Conservation (phyloP, 768 basidiomycete genomes). For the Crepidotus variabilis region DNA sequence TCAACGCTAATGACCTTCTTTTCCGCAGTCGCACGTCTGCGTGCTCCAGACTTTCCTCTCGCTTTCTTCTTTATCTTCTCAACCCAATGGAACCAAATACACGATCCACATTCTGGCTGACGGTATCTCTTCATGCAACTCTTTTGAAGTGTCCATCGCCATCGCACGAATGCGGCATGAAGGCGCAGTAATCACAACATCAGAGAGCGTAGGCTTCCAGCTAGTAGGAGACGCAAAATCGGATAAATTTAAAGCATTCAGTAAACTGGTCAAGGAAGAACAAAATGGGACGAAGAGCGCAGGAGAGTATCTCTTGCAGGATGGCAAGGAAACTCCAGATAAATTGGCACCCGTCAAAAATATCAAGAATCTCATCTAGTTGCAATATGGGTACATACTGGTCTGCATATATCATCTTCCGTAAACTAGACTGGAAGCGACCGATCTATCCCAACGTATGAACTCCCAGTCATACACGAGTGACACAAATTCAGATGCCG, state of each 20-base stretch:
- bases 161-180: constrained; percentile 62
- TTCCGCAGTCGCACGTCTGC: constrained; percentile 77
- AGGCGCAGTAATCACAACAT: constrained; percentile 78
- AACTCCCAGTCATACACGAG: no score
- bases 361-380: not conserved
- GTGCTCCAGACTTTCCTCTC: constrained; percentile 81
- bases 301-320: constrained; percentile 28
- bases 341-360: not conserved
- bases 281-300: constrained; percentile 55
- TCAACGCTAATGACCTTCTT: not conserved
- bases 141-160: constrained; percentile 75
- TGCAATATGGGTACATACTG: no score
- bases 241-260: constrained; percentile 69
- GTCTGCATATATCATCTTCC: no score
- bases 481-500: no score
- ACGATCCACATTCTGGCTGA: constrained; percentile 75
- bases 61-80: constrained; percentile 37
- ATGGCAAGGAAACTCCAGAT: not conserved
- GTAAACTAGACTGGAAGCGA: no score
- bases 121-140: constrained; percentile 79
- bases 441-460: no score
- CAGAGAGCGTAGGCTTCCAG: constrained; percentile 79
- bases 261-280: constrained; percentile 72
- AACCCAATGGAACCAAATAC: constrained; percentile 18
- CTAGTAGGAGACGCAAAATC: constrained; percentile 62